These are phyloP conservation scores for Colletotrichum kahawae DNA, from an alignment of 2,329 filamentous ascomycete genomes.

Conservation along the genomic window DNA sequence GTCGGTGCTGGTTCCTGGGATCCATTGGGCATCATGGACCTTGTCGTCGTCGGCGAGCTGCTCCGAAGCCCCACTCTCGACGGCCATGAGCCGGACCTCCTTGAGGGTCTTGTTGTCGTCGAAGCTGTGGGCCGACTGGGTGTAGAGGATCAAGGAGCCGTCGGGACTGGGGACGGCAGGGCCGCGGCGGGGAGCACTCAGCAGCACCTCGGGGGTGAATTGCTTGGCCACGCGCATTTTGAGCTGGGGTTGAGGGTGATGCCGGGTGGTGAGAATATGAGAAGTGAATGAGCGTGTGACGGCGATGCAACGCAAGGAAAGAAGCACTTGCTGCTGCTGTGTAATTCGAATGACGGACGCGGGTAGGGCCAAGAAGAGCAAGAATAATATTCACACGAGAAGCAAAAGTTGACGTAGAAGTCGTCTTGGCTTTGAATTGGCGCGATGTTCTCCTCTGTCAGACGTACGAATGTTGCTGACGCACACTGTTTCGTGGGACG, in stretches of 20 bases:
- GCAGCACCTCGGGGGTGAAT: slow-evolving; percentile 37
- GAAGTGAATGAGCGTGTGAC: background rate
- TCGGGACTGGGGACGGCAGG: slow-evolving; percentile 44
- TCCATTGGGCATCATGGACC: slow-evolving; percentile 39
- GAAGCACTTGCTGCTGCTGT: background rate
- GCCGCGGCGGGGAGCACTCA: slow-evolving; percentile 32
- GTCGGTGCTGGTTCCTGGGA: slow-evolving; percentile 33
- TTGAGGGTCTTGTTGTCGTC: slow-evolving; percentile 33
- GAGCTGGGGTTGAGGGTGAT: background rate
- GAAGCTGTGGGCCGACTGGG: slow-evolving; percentile 41
- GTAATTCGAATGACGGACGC: background rate
- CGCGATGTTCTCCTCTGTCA: background rate
- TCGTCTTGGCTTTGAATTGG: background rate
- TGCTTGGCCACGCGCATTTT: slow-evolving; percentile 24
- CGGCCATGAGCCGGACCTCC: slow-evolving; percentile 37
- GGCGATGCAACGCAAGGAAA: background rate
- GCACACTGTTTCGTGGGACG: slow-evolving; percentile 1
- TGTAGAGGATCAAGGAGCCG: slow-evolving; percentile 45
- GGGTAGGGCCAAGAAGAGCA: background rate
- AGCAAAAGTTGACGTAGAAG: background rate
- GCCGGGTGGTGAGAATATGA: background rate
- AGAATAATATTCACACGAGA: background rate
- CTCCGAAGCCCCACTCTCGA: slow-evolving; percentile 31
- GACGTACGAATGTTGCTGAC: slow-evolving; percentile 17
- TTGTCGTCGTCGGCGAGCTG: slow-evolving; percentile 30